A percentile compares a stretch with the other conserved stretches of the same genome.
phyloP scores from a whole-genome alignment of 2,329 filamentous ascomycete genomes.

The Colletotrichum tamarilloi region DNA sequence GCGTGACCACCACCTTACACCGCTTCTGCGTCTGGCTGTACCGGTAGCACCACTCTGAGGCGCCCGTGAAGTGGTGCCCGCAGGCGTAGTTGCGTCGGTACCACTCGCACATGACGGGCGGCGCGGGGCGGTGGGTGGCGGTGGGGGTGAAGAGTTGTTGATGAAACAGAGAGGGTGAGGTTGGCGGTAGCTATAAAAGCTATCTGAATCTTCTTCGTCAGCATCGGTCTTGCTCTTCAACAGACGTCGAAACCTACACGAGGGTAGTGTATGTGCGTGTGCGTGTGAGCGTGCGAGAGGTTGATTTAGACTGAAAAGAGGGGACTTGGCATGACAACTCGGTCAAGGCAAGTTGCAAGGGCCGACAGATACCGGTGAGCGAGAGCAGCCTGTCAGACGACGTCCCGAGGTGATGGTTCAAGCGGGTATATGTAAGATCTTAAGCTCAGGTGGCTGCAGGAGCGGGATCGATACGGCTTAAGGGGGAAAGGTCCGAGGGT shows the following conservation, averaged over 20 bases:
- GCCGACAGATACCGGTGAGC: slow-evolving; percentile 32
- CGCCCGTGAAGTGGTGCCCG: slow-evolving; percentile 36
- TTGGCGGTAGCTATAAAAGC: background rate
- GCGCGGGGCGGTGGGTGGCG: background rate
- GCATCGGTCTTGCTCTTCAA: background rate
- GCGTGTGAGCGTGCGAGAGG: background rate
- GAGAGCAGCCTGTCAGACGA: slow-evolving; percentile 24
- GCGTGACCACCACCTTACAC: slow-evolving; percentile 32
- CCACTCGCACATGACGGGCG: slow-evolving; percentile 35
- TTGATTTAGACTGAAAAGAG: slow-evolving; percentile 18
- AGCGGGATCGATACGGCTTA: slow-evolving; percentile 7
- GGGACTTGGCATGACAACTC: slow-evolving; percentile 31
- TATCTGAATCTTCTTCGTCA: background rate
- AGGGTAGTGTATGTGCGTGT: background rate
- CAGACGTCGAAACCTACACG: slow-evolving; percentile 1
- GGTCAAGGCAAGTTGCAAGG: slow-evolving; percentile 31
- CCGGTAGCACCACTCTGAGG: slow-evolving; percentile 34
- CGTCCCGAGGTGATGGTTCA: slow-evolving; percentile 31
- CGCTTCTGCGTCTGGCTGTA: slow-evolving; percentile 36
- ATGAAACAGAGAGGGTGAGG: background rate
- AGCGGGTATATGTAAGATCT: slow-evolving; percentile 35
- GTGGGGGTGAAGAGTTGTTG: background rate
- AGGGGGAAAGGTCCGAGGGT: slow-evolving; percentile 4
- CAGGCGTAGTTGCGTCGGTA: slow-evolving; percentile 37
- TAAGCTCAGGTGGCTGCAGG: slow-evolving; percentile 27